A percentile compares a stretch with the other conserved stretches of the same genome.
Evolutionary conservation across 2,329 filamentous ascomycete species (phyloP).

Genomic region (Sphaerulina musiva): DNA sequence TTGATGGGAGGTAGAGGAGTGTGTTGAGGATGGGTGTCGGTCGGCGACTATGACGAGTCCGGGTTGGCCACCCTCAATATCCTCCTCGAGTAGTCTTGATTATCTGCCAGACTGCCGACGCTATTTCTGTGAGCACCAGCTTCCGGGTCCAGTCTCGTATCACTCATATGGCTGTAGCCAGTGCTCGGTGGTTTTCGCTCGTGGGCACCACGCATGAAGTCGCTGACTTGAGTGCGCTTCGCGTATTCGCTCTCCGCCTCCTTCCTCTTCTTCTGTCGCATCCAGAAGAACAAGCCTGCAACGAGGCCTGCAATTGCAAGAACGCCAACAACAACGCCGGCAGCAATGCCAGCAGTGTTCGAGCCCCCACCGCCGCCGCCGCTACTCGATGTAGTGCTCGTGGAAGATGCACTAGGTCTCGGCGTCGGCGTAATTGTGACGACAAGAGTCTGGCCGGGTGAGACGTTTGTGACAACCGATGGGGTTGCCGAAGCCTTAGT

Average conservation of each 20-base stretch:
- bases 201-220: conserved; percentile 55
- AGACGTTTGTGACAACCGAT: conserved; percentile 29
- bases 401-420: conserved; percentile 41
- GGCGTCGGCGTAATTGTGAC: conserved; percentile 29
- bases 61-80: conserved; percentile 73
- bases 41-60: conserved; percentile 17
- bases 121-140: conserved; percentile 50
- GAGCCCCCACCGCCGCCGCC: conserved; percentile 34
- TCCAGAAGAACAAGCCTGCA: conserved; percentile 65
- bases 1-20: neutral
- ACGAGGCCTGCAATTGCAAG: conserved; percentile 60
- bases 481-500: conserved; percentile 17
- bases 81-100: conserved; percentile 92
- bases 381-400: conserved; percentile 35
- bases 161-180: conserved; percentile 67
- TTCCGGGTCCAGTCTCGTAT: conserved; percentile 77
- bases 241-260: conserved; percentile 80
- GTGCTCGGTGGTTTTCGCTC: conserved; percentile 51
- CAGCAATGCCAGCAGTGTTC: conserved; percentile 78
- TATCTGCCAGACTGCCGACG: conserved; percentile 83
- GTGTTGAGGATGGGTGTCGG: conserved; percentile 2
- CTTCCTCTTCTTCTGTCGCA: conserved; percentile 69
- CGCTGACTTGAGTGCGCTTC: conserved; percentile 70
- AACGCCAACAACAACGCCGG: conserved; percentile 79
- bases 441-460: conserved; percentile 33